Evolutionary conservation across 768 basidiomycete genomes (phyloP), one percentile per base, ranked within the genome.

Genomic region (Chalciporus chontae): DNA sequence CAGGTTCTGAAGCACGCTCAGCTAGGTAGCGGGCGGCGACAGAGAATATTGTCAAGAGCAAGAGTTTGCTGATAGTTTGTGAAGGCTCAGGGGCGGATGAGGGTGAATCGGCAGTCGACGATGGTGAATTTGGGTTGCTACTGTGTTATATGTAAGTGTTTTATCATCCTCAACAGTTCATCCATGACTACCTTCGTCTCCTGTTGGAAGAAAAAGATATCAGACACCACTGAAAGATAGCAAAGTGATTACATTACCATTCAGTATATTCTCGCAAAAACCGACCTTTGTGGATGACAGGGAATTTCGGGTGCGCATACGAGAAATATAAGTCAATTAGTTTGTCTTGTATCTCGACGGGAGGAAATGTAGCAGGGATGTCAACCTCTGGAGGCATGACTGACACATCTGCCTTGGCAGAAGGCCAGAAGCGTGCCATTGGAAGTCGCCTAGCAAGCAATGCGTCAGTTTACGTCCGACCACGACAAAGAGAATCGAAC

Each of bases 231-330:
- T n/a, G 15, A n/a, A n/a, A 4, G 6, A 29, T 7, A 36, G 34
- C 15, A 15, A n/a, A n/a, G 8, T 15, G n/a, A 15, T n/a, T 36
- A 45, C 29, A 69, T 57, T 56, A 81, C 83, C 76, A 77, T 14
- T 71, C 67, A 34, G 73, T 69, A 61, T 80, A 92, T 54, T 87
- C 83, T 15, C 77, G 66, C 56, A 87, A 63, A 65, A 93, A 91
- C 18, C 79, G 76, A 11, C 67, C 70, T 67, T 84, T 87, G 66
- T 89, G 81, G n/a, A 93, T 68, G 40, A 94, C 75, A 7, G 92
- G 93, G 58, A 89, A 87, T 45, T 83, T 75, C 6, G 92, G 90
- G 57, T 94, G 91, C 26, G 87, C 83, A 59, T 90, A 87, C 10
- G 79, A 80, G 68, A 93, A 93, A 66, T 90, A 94, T 8, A 91